Conservation (phyloP, 345 rosid genomes). For the Eucalyptus marginata region DNA sequence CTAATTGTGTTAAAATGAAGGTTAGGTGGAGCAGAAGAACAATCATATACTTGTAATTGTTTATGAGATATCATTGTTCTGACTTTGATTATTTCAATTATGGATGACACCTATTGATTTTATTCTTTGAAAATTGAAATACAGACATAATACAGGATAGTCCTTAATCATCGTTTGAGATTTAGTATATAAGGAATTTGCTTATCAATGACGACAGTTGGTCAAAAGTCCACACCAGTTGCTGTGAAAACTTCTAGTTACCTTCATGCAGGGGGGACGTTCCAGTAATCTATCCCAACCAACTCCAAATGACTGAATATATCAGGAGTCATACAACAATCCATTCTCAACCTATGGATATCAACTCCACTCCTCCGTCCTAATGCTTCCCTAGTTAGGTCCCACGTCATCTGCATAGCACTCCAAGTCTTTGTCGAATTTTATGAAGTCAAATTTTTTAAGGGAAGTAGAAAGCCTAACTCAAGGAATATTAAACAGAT, state of each 20-base stretch:
- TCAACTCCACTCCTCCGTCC: not conserved
- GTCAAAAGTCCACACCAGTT: not conserved
- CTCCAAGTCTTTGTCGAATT: not conserved
- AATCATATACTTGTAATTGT: not conserved
- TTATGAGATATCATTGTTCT: not conserved
- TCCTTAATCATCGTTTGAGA: not conserved
- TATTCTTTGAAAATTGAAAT: not conserved
- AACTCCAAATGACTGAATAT: not conserved
- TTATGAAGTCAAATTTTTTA: not conserved
- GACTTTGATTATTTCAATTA: not conserved
- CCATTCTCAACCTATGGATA: not conserved
- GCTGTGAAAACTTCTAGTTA: not conserved
- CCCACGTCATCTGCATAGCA: not conserved
- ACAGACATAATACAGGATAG: not conserved
- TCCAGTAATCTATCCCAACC: not conserved
- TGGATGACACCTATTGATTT: not conserved
- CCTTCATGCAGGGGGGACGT: not conserved
- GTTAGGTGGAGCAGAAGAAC: not conserved
- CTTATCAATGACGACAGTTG: not conserved
- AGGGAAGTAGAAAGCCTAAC: not conserved
- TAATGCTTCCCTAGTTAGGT: not conserved
- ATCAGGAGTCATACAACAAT: not conserved
- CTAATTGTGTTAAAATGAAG: not conserved
- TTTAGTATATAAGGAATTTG: not conserved
- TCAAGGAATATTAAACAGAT: not conserved